Evolutionary conservation across 2,329 filamentous ascomycete genomes (phyloP).

Genomic region (Pseudomassariella vexata): DNA sequence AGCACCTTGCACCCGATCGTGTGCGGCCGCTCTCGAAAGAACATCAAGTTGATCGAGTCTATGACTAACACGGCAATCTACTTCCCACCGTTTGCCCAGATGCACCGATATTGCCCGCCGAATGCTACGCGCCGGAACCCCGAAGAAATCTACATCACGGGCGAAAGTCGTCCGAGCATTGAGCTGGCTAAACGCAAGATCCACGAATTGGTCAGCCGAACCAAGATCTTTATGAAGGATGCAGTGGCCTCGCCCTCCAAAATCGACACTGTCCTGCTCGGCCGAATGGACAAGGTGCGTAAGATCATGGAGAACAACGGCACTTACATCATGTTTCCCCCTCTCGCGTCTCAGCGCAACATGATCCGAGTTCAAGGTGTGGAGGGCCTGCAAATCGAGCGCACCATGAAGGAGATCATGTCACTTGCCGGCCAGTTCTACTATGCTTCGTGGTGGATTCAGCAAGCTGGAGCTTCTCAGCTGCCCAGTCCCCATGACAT

Average conservation of each 20-base stretch:
- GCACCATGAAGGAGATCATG: constrained; percentile 95
- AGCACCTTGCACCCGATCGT: constrained; percentile 77
- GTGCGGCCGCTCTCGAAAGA: constrained; percentile 89
- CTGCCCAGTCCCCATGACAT: constrained; percentile 66
- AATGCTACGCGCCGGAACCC: constrained; percentile 78
- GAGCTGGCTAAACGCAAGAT: constrained; percentile 85
- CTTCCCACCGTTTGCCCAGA: constrained; percentile 88
- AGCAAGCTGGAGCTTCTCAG: constrained; percentile 63
- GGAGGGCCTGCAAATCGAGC: constrained; percentile 89
- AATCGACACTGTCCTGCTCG: constrained; percentile 88
- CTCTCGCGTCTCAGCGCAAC: constrained; percentile 77
- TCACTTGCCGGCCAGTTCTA: constrained; percentile 94
- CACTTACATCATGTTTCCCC: constrained; percentile 88
- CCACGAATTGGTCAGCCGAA: constrained; percentile 74
- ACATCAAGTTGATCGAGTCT: constrained; percentile 96
- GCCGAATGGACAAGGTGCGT: constrained; percentile 89
- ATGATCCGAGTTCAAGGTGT: constrained; percentile 86
- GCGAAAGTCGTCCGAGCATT: constrained; percentile 79
- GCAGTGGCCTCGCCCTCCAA: constrained; percentile 85
- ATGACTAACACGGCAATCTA: constrained; percentile 95
- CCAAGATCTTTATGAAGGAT: constrained; percentile 86
- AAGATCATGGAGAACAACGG: constrained; percentile 98
- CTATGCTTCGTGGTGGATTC: constrained; percentile 92
- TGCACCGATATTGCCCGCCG: constrained; percentile 83
- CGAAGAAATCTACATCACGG: constrained; percentile 92